Evolutionary conservation across 257 asterid species (phyloP), one percentile per base, ranked within the genome.

Genomic region (Buddleja alternifolia): DNA sequence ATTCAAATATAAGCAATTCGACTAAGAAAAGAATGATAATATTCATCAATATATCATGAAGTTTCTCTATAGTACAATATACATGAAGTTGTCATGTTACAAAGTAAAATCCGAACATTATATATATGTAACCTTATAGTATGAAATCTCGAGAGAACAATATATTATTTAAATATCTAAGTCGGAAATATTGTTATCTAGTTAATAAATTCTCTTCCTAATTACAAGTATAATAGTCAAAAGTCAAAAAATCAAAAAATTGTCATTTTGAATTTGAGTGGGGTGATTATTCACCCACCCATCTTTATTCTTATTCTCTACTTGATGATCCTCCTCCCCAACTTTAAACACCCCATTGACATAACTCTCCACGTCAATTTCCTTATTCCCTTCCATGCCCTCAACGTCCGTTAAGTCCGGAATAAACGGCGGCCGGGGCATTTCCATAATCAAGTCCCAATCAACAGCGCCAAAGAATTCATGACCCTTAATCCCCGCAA

Each of bases 351-450:
- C 90, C 23, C 82, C 82, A 14, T 84, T 73, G 45, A 91, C 95
- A 17, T 81, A 91, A 25, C 77, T 72, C 77, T 91, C 99, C 83
- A 94, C 77, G 63, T 91, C 93, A 55, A 89, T 84, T 59, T 77
- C 75, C 37, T 63, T 73, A 64, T 78, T 85, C 15, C 84, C 92
- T 3, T 12, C 72, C 41, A 41, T 61, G 67, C 83, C 96, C 82
- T 78, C 91, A 1, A 55, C 82, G 39, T 70, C 83, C 83, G 75
- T 80, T 6, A 72, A 23, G n/a, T 64, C 84, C 0, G 99, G 97
- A 37, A 94, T 89, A 74, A 73, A 89, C 78, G 99, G 99, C 37
- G 99, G 96, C 54, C 97, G 72, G 47, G 90, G 79, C 77, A 94
- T 77, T 50, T 84, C 86, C 61, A 86, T 69, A 8, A 94, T 69